These are phyloP conservation scores for Leccinum sublutescens DNA, from an alignment of 768 basidiomycete species.

Conservation along the genomic window DNA sequence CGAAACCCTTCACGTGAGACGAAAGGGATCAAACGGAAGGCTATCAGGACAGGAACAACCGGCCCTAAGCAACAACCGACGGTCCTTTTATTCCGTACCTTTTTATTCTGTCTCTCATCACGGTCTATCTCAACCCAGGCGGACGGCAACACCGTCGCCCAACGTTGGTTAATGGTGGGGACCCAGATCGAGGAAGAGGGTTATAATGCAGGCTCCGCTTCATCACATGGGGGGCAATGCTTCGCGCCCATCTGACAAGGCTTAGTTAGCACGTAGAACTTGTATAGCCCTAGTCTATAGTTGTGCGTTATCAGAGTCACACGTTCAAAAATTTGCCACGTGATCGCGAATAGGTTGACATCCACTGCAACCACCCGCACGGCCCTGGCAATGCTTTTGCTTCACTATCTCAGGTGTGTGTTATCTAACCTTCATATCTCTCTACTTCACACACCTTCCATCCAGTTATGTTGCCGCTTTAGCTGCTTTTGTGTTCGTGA, in stretches of 20 bases:
- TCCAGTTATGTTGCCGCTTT: slow-evolving; percentile 71
- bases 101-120: slow-evolving; percentile 39
- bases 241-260: slow-evolving; percentile 49
- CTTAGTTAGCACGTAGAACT: background rate
- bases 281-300: background rate
- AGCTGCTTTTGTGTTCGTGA: slow-evolving; percentile 86
- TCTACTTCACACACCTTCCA: slow-evolving; percentile 22
- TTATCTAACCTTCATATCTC: slow-evolving; percentile 6
- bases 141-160: slow-evolving; percentile 38
- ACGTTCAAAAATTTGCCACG: background rate
- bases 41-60: slow-evolving; percentile 16
- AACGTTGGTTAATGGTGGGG: slow-evolving; percentile 70
- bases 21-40: background rate
- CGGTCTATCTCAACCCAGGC: slow-evolving; percentile 71
- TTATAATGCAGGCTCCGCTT: slow-evolving; percentile 63
- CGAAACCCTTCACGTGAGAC: slow-evolving; percentile 9
- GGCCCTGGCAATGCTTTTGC: slow-evolving; percentile 37
- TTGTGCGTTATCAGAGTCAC: background rate
- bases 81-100: background rate
- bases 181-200: slow-evolving; percentile 62
- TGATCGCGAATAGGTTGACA: background rate
- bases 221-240: slow-evolving; percentile 31
- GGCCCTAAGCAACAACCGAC: slow-evolving; percentile 24
- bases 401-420: slow-evolving; percentile 61
- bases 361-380: background rate